Evolutionary conservation across 2,329 filamentous ascomycete genomes (phyloP), one percentile per base, ranked within the genome.

Genomic region (Aureobasidium musti): DNA sequence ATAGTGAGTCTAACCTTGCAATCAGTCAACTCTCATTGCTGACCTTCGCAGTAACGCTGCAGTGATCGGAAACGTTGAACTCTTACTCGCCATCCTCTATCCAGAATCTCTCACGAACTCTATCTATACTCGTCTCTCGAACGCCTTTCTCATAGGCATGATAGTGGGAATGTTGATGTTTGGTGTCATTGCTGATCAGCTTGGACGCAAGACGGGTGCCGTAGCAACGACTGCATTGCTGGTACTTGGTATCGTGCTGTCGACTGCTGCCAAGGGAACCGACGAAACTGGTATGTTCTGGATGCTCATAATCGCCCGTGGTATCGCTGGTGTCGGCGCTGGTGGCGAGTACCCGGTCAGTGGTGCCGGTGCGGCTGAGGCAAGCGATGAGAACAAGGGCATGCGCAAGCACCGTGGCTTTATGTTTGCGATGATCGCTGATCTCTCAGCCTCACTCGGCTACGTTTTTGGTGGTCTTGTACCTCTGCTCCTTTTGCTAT

Each of bases 361-460:
- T 2, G 76, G 74, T 56, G 74, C 76, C 13, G 82, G 82, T 49
- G 82, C 84, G 0, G 78, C 80, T 14, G 85, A 87, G 71, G 82
- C 84, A 0, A 81, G 83, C 1, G 83, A 86, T 68, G 83, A 86
- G 70, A 78, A 73, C 70, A 8, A 10, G 3, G 70, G 73, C 17
- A 77, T 79, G 60, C 79, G 82, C 43, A 82, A 81, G 67, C 77
- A 77, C 41, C 77, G 83, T 43, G 83, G 84, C 3, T 84, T 85
- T 73, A 81, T 86, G 72, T 84, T 86, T 66, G 83, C 83, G n/a
- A 80, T 86, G 77, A 77, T 84, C 14, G 79, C 80, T 1, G 81
- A 85, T 69, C 73, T 86, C 6, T 82, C 83, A 0, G 77, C 79
- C 1, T 80, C 79, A 1, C 72, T 86, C 11, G 83, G 83, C 0